phyloP scores from a whole-genome alignment of 148 eudicot species.

The Fagopyrum homotropicum region DNA sequence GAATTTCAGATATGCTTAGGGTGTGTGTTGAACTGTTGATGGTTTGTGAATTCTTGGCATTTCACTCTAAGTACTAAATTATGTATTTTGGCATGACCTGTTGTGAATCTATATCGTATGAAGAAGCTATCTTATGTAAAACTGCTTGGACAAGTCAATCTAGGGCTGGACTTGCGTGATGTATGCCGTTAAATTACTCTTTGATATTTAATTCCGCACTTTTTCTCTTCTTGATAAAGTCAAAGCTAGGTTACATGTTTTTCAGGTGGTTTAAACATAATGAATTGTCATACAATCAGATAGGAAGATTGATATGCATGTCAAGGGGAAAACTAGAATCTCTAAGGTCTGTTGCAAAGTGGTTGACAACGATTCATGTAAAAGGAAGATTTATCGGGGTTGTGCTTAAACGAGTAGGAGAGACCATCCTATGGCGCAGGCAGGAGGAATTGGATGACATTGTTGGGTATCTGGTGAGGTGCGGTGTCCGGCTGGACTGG shows the following conservation, averaged over 20 bases:
- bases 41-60: neutral
- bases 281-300: conserved; percentile 74
- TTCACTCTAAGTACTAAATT: no score
- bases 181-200: neutral
- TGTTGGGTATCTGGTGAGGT: conserved; percentile 55
- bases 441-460: conserved; percentile 66
- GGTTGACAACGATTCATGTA: conserved; percentile 71
- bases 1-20: no score
- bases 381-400: conserved; percentile 72
- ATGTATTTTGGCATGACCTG: neutral
- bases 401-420: conserved; percentile 57
- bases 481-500: conserved; percentile 82
- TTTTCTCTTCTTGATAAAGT: neutral
- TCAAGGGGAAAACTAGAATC: conserved; percentile 58
- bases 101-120: neutral
- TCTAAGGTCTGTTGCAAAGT: conserved; percentile 44
- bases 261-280: conserved; percentile 95
- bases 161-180: neutral
- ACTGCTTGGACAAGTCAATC: neutral
- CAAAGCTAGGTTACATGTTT: neutral
- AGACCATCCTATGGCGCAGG: conserved; percentile 37
- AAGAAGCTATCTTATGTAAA: neutral
- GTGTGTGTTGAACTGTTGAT: neutral
- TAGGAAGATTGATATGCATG: conserved; percentile 67
- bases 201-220: neutral